Evolutionary conservation across 176 grass and related monocot genomes (phyloP).

Genomic region (Phyllostachys edulis): DNA sequence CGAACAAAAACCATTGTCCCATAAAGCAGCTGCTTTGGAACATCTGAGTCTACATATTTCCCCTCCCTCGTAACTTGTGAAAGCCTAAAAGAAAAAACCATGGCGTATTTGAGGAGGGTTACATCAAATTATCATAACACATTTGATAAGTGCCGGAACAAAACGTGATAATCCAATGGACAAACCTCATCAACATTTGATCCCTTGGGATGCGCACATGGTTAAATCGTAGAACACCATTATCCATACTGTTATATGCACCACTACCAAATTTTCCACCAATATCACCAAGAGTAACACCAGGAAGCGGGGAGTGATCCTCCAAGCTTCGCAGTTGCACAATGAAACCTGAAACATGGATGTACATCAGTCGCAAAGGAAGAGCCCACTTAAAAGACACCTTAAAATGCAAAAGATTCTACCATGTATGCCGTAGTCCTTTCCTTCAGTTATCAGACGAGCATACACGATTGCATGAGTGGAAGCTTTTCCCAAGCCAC

Average conservation of each 20-base stretch:
- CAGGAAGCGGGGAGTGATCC: slow-evolving; percentile 89
- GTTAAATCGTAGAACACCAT: slow-evolving; percentile 90
- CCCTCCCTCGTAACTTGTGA: slow-evolving; percentile 95
- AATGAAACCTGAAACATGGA: slow-evolving; percentile 73
- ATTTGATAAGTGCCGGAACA: not conserved
- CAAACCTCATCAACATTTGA: slow-evolving; percentile 94
- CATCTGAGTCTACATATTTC: slow-evolving; percentile 85
- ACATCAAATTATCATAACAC: not conserved
- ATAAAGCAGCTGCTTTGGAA: slow-evolving; percentile 92
- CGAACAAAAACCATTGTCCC: slow-evolving; percentile 97
- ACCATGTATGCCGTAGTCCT: slow-evolving; percentile 96
- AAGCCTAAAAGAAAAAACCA: slow-evolving; percentile 57
- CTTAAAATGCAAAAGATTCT: slow-evolving; percentile 30
- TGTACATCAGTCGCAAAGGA: slow-evolving; percentile 16
- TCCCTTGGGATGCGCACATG: slow-evolving; percentile 96
- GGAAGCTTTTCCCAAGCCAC: slow-evolving; percentile 92
- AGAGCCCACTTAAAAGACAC: not conserved
- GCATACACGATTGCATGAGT: slow-evolving; percentile 95
- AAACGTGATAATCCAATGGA: not conserved
- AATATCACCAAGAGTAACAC: slow-evolving; percentile 91
- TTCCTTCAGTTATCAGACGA: slow-evolving; percentile 81
- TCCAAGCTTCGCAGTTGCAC: slow-evolving; percentile 93
- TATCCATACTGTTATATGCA: slow-evolving; percentile 98
- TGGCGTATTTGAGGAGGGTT: slow-evolving; percentile 1
- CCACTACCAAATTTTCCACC: slow-evolving; percentile 93